Conservation (phyloP, 352 stramenopile species). For the Globisporangium nunn region DNA sequence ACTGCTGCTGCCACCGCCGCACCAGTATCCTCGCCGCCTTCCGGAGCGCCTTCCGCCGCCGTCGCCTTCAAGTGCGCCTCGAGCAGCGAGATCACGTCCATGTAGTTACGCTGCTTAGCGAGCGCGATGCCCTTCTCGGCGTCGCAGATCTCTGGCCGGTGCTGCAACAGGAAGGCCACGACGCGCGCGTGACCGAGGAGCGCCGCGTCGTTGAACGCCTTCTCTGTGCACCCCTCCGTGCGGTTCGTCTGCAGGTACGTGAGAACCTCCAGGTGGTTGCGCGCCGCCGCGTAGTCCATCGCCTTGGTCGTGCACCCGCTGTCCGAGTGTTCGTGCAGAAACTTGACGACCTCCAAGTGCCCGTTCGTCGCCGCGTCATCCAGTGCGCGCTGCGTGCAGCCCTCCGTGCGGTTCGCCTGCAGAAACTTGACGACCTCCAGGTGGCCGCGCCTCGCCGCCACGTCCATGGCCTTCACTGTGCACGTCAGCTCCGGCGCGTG, state of each 20-base stretch:
- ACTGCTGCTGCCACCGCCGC: background rate
- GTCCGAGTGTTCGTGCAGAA: conserved; percentile 21
- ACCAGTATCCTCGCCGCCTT: too few species aligned
- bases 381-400: conserved; percentile 23
- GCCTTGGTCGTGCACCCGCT: conserved; percentile 42
- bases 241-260: conserved; percentile 46
- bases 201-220: conserved; percentile 40
- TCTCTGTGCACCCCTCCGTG: conserved; percentile 36
- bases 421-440: conserved; percentile 28
- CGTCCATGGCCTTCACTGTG: conserved; percentile 25
- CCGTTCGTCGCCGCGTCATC: conserved; percentile 23
- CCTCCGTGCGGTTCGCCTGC: conserved; percentile 25
- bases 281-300: conserved; percentile 47
- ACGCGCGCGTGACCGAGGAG: conserved; percentile 32
- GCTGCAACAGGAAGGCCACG: conserved; percentile 34
- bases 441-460: conserved; percentile 19
- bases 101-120: conserved; percentile 31
- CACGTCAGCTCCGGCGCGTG: conserved; percentile 18
- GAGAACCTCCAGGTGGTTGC: conserved; percentile 34
- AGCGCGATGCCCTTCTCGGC: conserved; percentile 33
- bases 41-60: too few species aligned
- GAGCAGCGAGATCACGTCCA: conserved; percentile 8
- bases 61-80: conserved; percentile 1
- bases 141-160: conserved; percentile 25
- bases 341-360: conserved; percentile 23